These are phyloP conservation scores for Amoebophrya sp. DNA, from an alignment of 169 alveolate species.

Conservation along the genomic window DNA sequence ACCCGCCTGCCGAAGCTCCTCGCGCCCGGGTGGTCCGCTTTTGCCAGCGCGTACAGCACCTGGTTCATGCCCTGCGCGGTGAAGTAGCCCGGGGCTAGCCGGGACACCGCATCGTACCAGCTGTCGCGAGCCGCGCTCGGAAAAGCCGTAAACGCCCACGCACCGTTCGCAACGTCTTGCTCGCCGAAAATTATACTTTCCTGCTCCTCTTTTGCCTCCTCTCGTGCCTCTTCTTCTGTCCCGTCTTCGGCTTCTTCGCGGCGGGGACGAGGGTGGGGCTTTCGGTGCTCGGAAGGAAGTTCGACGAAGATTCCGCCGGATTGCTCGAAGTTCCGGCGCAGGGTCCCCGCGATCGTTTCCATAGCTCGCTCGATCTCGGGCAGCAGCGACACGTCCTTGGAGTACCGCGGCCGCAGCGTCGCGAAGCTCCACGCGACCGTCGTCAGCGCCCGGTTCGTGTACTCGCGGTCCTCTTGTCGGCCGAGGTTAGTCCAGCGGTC, in stretches of 20 bases:
- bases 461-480: too few relatives aligned
- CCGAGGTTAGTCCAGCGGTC: too few relatives aligned
- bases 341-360: too few relatives aligned
- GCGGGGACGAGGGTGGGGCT: too few relatives aligned
- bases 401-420: not conserved
- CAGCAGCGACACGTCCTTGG: too few relatives aligned
- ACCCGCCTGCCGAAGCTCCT: not conserved
- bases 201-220: not conserved
- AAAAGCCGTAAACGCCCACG: not conserved
- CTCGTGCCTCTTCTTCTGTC: too few relatives aligned
- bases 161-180: not conserved
- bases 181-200: not conserved
- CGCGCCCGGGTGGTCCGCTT: not conserved
- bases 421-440: not conserved
- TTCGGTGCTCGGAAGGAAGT: too few relatives aligned
- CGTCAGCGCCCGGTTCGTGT: not conserved
- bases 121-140: not conserved
- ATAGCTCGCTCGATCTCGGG: too few relatives aligned
- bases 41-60: not conserved
- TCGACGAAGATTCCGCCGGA: too few relatives aligned
- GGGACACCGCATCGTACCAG: not conserved
- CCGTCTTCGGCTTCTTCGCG: too few relatives aligned
- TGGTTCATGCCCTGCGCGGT: not conserved
- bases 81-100: not conserved
- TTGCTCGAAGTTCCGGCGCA: too few relatives aligned